These are phyloP conservation scores for Vigna radiata DNA, from an alignment of 306 rosid species.

Conservation along the genomic window DNA sequence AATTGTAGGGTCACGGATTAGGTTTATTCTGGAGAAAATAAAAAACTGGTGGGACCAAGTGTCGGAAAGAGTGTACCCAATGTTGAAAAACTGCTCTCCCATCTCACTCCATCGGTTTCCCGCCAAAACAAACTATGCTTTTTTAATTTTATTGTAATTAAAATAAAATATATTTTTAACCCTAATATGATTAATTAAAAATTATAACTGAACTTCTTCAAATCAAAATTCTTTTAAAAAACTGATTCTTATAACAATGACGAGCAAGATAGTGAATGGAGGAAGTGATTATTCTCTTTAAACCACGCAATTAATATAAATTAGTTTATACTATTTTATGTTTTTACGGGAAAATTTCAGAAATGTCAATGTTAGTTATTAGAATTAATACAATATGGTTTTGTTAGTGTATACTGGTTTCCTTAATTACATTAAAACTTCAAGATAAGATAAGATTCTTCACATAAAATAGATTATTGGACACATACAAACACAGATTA, in stretches of 20 bases:
- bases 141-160: too few species aligned
- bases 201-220: background rate
- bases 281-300: background rate
- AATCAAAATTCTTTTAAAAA: too few species aligned
- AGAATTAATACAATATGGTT: background rate
- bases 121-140: slow-evolving; percentile 46
- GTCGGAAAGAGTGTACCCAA: slow-evolving; percentile 52
- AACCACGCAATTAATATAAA: background rate
- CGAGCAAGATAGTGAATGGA: background rate
- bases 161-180: too few species aligned
- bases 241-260: background rate
- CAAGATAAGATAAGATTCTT: slow-evolving; percentile 6
- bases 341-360: background rate
- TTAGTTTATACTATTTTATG: too few species aligned
- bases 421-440: background rate
- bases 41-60: slow-evolving; percentile 47
- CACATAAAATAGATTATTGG: background rate
- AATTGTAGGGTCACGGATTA: slow-evolving; percentile 43
- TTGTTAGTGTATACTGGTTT: background rate
- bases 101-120: slow-evolving; percentile 48
- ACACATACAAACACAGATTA: too few species aligned
- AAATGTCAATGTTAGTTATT: background rate
- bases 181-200: background rate
- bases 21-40: slow-evolving; percentile 6
- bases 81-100: slow-evolving; percentile 49